Conservation (phyloP, 768 basidiomycete species). For the Auricularia cornea region DNA sequence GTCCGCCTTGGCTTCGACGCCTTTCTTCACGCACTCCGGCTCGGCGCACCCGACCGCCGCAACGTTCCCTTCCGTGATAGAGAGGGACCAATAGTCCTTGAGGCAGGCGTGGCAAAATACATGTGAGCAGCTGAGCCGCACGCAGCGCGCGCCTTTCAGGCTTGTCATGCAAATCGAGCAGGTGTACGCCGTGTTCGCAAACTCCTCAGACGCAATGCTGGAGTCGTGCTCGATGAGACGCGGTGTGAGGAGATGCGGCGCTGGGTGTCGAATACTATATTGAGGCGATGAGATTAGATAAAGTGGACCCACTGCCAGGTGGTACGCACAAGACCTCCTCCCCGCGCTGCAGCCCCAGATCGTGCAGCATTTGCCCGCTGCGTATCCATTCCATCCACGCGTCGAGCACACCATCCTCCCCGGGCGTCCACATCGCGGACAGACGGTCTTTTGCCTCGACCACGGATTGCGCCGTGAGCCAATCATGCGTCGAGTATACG, state of each 20-base stretch:
- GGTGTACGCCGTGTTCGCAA: constrained; percentile 54
- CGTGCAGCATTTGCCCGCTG: constrained; percentile 52
- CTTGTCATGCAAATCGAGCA: constrained; percentile 73
- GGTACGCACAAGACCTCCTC: constrained; percentile 28
- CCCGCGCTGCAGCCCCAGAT: constrained; percentile 31
- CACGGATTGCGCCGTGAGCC: constrained; percentile 38
- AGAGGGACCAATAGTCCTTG: constrained; percentile 72
- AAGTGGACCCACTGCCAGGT: constrained; percentile 21
- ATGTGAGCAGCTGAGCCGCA: constrained; percentile 63
- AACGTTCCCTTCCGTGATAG: constrained; percentile 72
- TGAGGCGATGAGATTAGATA: constrained; percentile 1
- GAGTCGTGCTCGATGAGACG: constrained; percentile 43
- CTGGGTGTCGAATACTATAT: constrained; percentile 46
- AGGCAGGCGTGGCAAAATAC: constrained; percentile 81
- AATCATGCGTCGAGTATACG: constrained; percentile 47
- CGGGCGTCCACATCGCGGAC: constrained; percentile 50
- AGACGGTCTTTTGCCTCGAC: constrained; percentile 33
- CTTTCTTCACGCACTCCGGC: constrained; percentile 62
- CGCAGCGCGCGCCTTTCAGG: constrained; percentile 66
- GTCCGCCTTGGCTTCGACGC: constrained; percentile 53
- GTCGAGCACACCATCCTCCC: constrained; percentile 50
- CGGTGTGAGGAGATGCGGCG: constrained; percentile 44
- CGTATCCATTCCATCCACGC: constrained; percentile 66
- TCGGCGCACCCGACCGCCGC: constrained; percentile 74
- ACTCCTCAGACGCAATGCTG: constrained; percentile 39